Percentiles rank a stretch among this genome's conserved stretches.
These are phyloP conservation scores for Melampsora larici-populina DNA, from an alignment of 1,284 basidiomycete genomes.

Conservation along the genomic window DNA sequence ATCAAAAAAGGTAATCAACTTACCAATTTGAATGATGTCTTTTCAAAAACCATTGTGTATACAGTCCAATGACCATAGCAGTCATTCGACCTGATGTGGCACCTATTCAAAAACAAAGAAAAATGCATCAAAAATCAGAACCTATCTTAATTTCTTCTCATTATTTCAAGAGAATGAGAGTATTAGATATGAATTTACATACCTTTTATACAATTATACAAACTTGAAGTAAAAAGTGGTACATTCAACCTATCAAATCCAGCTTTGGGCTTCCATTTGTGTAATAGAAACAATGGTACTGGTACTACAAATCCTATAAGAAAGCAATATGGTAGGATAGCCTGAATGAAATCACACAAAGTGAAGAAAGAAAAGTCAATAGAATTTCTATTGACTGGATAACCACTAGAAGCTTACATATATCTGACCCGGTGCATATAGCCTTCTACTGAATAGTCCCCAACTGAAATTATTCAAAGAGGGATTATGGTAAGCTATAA, in stretches of 20 bases:
- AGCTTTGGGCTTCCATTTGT: background rate
- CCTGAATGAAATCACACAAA: background rate
- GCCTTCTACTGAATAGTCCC: background rate
- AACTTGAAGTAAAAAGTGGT: background rate
- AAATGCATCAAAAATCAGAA: background rate
- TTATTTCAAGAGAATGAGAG: too few relatives aligned
- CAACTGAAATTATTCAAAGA: background rate
- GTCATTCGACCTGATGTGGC: constrained; percentile 32
- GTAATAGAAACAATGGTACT: background rate
- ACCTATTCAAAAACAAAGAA: constrained; percentile 6
- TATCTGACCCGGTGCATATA: background rate
- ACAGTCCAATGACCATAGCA: constrained; percentile 16
- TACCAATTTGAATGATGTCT: constrained; percentile 34
- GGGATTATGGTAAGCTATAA: too few relatives aligned
- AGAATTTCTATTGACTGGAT: too few relatives aligned
- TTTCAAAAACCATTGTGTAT: constrained; percentile 31
- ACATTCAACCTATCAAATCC: background rate
- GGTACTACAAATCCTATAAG: background rate
- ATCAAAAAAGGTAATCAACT: background rate
- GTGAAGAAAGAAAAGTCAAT: too few relatives aligned
- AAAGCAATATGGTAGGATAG: background rate
- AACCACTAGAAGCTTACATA: background rate
- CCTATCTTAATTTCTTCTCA: too few relatives aligned
- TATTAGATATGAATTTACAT: background rate
- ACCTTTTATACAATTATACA: background rate